Conservation (phyloP, 2,329 filamentous ascomycete species). For the Colletotrichum coccodes region DNA sequence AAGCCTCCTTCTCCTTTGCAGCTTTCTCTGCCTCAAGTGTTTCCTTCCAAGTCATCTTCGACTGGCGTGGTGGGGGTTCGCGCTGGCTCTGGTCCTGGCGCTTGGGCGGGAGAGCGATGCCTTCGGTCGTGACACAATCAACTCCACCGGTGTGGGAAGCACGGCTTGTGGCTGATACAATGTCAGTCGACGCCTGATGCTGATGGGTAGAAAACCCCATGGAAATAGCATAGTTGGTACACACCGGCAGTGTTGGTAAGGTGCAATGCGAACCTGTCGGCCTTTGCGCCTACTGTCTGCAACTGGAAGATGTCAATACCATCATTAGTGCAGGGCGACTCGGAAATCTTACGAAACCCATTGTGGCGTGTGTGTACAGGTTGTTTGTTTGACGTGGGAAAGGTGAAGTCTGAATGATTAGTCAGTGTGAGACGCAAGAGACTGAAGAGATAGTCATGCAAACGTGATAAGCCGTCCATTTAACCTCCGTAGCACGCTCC, state of each 20-base stretch:
- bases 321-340: too few relatives aligned
- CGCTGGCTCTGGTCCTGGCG: neutral
- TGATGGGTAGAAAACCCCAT: neutral
- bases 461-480: neutral
- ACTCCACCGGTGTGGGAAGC: neutral
- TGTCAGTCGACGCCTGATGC: neutral
- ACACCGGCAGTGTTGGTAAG: neutral
- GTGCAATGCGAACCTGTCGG: neutral
- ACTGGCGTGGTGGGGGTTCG: conserved; percentile 10
- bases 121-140: neutral
- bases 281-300: neutral
- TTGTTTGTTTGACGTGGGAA: neutral
- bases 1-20: neutral
- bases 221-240: neutral
- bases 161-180: neutral
- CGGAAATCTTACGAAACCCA: neutral
- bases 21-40: conserved; percentile 5
- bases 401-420: too few relatives aligned
- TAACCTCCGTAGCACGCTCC: too few relatives aligned
- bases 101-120: neutral
- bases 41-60: conserved; percentile 15
- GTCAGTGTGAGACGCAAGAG: neutral
- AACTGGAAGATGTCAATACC: neutral
- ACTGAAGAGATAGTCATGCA: too few relatives aligned
- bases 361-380: neutral